Percentiles rank a stretch among this genome's conserved stretches.
These are phyloP conservation scores for Candida peoriensis DNA, from an alignment of 805 yeast genomes.

Conservation along the genomic window DNA sequence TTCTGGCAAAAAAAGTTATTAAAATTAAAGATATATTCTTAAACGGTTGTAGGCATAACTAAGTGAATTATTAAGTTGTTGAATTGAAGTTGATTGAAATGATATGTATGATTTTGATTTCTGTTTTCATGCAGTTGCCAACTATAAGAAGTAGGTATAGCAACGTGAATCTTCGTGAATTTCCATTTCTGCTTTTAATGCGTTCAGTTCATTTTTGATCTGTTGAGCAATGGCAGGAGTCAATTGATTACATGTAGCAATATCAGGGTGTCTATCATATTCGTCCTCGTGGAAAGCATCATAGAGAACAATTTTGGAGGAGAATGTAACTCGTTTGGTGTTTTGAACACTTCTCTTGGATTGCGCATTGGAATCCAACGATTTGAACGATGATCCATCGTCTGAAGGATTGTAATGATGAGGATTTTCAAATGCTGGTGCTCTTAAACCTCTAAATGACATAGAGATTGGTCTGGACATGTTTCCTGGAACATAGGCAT, in stretches of 20 bases:
- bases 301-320: slow-evolving; percentile 76
- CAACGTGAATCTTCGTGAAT: slow-evolving; percentile 75
- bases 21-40: too few relatives aligned
- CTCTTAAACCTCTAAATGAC: slow-evolving; percentile 60
- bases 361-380: slow-evolving; percentile 34
- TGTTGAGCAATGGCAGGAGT: slow-evolving; percentile 84
- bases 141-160: slow-evolving; percentile 76
- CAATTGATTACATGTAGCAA: slow-evolving; percentile 86
- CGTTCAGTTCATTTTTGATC: slow-evolving; percentile 81
- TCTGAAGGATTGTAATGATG: slow-evolving; percentile 22
- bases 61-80: too few relatives aligned
- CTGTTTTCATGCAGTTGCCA: background rate
- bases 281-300: slow-evolving; percentile 81
- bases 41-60: too few relatives aligned
- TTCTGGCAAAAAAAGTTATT: too few relatives aligned
- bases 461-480: slow-evolving; percentile 33
- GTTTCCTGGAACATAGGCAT: slow-evolving; percentile 12
- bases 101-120: background rate
- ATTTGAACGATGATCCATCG: slow-evolving; percentile 24
- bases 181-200: slow-evolving; percentile 73
- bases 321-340: slow-evolving; percentile 47
- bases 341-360: slow-evolving; percentile 1
- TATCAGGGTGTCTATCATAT: slow-evolving; percentile 89
- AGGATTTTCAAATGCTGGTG: slow-evolving; percentile 47
- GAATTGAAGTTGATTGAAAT: too few relatives aligned